Evolutionary conservation across 768 basidiomycete species (phyloP).

Genomic region (Leccinellum albellum): DNA sequence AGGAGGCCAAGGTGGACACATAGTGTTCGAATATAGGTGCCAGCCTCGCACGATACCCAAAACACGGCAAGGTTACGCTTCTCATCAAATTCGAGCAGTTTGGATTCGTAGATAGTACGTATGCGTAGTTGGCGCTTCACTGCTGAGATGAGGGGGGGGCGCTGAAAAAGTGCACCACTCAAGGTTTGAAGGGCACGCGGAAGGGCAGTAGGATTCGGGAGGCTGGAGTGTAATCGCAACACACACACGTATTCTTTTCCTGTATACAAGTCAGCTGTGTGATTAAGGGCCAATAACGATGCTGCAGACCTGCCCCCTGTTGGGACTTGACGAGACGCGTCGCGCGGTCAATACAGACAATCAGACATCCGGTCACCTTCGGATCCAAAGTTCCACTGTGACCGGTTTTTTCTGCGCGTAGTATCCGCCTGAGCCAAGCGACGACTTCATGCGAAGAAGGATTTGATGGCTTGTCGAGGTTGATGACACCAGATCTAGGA

Average conservation of each 20-base stretch:
- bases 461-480: slow-evolving; percentile 99
- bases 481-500: slow-evolving; percentile 93
- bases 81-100: slow-evolving; percentile 94
- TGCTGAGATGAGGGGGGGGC: slow-evolving; percentile 97
- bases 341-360: slow-evolving; percentile 98
- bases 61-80: slow-evolving; percentile 95
- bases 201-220: slow-evolving; percentile 79
- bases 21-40: slow-evolving; percentile 92
- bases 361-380: slow-evolving; percentile 97
- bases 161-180: slow-evolving; percentile 97
- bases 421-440: slow-evolving; percentile 95
- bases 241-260: slow-evolving; percentile 99
- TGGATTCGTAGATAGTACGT: slow-evolving; percentile 95
- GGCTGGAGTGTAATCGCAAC: slow-evolving; percentile 81
- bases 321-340: slow-evolving; percentile 97
- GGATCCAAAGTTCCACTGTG: slow-evolving; percentile 99
- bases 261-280: slow-evolving; percentile 23
- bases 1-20: slow-evolving; percentile 95
- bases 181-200: slow-evolving; percentile 94
- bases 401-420: slow-evolving; percentile 96
- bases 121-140: slow-evolving; percentile 98
- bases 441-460: slow-evolving; percentile 99
- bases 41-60: slow-evolving; percentile 98
- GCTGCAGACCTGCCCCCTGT: slow-evolving; percentile 85
- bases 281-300: neutral